A percentile compares a stretch with the other conserved stretches of the same genome.
These are phyloP conservation scores for Trypanosoma scelopori DNA, from an alignment of 208 protist genomes.

Conservation along the genomic window DNA sequence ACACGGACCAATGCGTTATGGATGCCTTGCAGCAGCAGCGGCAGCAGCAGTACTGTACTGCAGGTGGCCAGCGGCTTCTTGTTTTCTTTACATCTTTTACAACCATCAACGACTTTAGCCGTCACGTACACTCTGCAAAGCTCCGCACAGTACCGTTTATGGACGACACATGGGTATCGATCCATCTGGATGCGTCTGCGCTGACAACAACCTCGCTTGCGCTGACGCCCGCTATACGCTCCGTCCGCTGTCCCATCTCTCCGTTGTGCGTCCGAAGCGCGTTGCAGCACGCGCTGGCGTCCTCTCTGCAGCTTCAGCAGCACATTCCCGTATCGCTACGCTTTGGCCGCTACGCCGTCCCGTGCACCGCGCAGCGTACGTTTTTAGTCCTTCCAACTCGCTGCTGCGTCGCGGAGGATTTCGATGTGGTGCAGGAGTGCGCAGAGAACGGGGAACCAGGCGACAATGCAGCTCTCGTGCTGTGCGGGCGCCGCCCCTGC, in stretches of 20 bases:
- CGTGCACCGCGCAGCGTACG: slow-evolving; percentile 27
- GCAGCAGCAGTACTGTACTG: not conserved
- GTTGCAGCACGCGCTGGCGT: slow-evolving; percentile 36
- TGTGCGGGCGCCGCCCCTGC: slow-evolving; percentile 23
- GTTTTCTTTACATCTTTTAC: slow-evolving; percentile 34
- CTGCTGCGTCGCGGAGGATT: slow-evolving; percentile 31
- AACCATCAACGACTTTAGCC: slow-evolving; percentile 26
- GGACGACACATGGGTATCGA: slow-evolving; percentile 18
- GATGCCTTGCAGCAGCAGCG: slow-evolving; percentile 4
- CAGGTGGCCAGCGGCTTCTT: not conserved
- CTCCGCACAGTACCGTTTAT: slow-evolving; percentile 18
- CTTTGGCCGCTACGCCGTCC: slow-evolving; percentile 23
- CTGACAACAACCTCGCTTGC: slow-evolving; percentile 26
- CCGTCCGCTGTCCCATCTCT: slow-evolving; percentile 41
- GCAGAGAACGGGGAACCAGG: slow-evolving; percentile 8
- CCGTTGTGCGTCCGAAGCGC: slow-evolving; percentile 36
- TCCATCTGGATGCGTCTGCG: slow-evolving; percentile 26
- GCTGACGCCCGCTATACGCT: slow-evolving; percentile 22
- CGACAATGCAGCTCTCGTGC: slow-evolving; percentile 12
- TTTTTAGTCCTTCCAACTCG: slow-evolving; percentile 32
- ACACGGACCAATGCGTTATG: slow-evolving; percentile 22
- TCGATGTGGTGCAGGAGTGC: slow-evolving; percentile 20
- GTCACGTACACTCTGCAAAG: slow-evolving; percentile 12
- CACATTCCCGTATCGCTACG: slow-evolving; percentile 10
- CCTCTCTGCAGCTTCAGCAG: slow-evolving; percentile 23